phyloP scores from a whole-genome alignment of 2,329 filamentous ascomycete species.

The Hypomyces rosellus region DNA sequence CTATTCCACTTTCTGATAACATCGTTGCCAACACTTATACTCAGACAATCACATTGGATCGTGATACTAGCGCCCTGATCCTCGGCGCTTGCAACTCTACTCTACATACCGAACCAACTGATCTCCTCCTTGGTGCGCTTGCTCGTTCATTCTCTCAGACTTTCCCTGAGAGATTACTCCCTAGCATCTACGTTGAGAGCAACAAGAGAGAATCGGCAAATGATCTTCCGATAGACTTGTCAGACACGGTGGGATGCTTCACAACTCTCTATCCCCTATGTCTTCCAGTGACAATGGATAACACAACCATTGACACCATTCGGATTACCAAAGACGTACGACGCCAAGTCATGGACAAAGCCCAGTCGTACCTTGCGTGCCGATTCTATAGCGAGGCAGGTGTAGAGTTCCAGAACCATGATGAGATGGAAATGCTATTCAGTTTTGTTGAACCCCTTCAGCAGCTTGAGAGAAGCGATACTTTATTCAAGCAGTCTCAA shows the following conservation, averaged over 20 bases:
- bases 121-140: conserved; percentile 31
- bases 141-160: conserved; percentile 26
- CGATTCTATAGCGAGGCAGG: conserved; percentile 13
- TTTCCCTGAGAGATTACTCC: conserved; percentile 29
- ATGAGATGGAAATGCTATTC: conserved; percentile 41
- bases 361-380: conserved; percentile 8
- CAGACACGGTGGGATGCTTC: conserved; percentile 40
- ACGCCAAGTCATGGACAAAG: conserved; percentile 27
- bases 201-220: conserved; percentile 36
- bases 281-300: conserved; percentile 8
- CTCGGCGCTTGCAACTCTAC: no score
- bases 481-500: background rate
- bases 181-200: conserved; percentile 33
- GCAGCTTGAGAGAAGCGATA: conserved; percentile 34
- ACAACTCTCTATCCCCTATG: conserved; percentile 34
- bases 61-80: no score
- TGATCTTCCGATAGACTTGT: conserved; percentile 24
- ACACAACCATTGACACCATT: conserved; percentile 10
- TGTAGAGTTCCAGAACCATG: conserved; percentile 26
- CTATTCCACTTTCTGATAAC: no score
- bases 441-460: conserved; percentile 40
- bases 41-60: no score
- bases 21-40: no score
- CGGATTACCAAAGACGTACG: conserved; percentile 29
- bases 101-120: conserved; percentile 25